Percentiles rank a stretch among this genome's conserved stretches.
Evolutionary conservation across 2,329 filamentous ascomycete species (phyloP).

Genomic region (Cercospora sp.): DNA sequence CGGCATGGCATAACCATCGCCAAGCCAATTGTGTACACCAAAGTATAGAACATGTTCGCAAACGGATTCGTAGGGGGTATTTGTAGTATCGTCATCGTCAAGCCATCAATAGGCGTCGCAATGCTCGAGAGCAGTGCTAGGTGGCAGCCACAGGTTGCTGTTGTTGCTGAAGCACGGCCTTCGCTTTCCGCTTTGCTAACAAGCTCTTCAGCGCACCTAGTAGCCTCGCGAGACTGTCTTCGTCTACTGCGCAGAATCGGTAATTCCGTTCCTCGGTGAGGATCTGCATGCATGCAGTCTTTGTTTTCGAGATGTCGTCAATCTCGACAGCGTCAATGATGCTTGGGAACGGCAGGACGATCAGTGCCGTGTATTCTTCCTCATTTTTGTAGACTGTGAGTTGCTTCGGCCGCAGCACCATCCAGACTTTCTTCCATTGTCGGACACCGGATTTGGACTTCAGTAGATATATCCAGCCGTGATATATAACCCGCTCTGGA

Average conservation of each 20-base stretch:
- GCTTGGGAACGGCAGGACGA: constrained; percentile 74
- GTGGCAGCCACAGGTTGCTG: not conserved
- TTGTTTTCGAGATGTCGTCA: constrained; percentile 80
- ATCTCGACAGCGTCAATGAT: constrained; percentile 93
- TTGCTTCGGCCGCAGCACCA: constrained; percentile 80
- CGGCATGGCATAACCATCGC: not conserved
- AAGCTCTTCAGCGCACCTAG: constrained; percentile 90
- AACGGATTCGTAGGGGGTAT: constrained; percentile 5
- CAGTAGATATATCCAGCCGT: constrained; percentile 84
- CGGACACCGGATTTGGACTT: constrained; percentile 80
- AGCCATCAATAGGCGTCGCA: not conserved
- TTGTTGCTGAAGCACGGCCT: constrained; percentile 12
- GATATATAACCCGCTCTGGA: constrained; percentile 87
- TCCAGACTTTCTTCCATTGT: constrained; percentile 95
- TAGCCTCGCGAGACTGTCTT: constrained; percentile 80
- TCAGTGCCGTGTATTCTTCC: constrained; percentile 80
- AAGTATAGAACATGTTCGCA: not conserved
- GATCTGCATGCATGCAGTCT: constrained; percentile 84
- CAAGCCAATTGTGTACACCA: not conserved
- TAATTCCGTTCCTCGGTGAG: constrained; percentile 81
- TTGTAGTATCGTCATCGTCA: not conserved
- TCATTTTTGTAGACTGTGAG: constrained; percentile 93
- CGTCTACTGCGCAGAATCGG: constrained; percentile 63
- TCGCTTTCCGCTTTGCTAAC: constrained; percentile 50
- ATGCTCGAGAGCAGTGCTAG: not conserved